phyloP scores from a whole-genome alignment of 2,329 filamentous ascomycete genomes.

The Calonectria naviculata region DNA sequence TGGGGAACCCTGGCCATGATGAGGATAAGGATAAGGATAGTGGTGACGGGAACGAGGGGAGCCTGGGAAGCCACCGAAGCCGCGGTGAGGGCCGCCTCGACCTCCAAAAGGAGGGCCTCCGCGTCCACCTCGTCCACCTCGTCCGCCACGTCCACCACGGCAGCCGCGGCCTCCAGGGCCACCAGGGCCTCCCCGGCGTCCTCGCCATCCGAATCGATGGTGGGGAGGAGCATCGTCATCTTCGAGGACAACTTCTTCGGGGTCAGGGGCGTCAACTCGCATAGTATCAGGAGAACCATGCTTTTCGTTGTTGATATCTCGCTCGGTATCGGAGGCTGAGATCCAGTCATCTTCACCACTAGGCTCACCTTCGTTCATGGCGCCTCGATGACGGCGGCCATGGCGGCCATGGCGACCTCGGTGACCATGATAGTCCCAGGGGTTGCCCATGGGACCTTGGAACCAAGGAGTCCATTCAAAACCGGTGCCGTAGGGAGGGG shows the following conservation, averaged over 20 bases:
- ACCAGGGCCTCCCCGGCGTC: conserved; percentile 31
- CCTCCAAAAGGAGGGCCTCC: conserved; percentile 35
- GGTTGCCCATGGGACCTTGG: conserved; percentile 35
- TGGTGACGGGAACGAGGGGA: conserved; percentile 8
- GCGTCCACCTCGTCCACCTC: conserved; percentile 32
- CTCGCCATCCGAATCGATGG: conserved; percentile 32
- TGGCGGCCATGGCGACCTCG: conserved; percentile 35
- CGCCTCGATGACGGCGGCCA: conserved; percentile 35
- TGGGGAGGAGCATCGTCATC: conserved; percentile 38
- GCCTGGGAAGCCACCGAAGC: conserved; percentile 39
- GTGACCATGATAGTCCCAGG: conserved; percentile 34
- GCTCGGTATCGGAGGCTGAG: conserved; percentile 34
- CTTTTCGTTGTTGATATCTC: conserved; percentile 43
- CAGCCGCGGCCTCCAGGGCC: conserved; percentile 32
- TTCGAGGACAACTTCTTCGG: conserved; percentile 46
- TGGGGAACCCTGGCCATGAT: conserved; percentile 28
- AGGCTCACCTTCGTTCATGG: conserved; percentile 35
- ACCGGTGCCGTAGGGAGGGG: conserved; percentile 34
- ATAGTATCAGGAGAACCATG: conserved; percentile 49
- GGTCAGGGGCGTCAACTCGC: conserved; percentile 43
- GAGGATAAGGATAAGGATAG: conserved; percentile 25
- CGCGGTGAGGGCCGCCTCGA: conserved; percentile 29
- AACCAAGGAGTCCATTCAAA: conserved; percentile 40
- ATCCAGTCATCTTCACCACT: conserved; percentile 24
- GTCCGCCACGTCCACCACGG: conserved; percentile 31